phyloP scores from a whole-genome alignment of 2,329 filamentous ascomycete species.

The Botrytis medusae region DNA sequence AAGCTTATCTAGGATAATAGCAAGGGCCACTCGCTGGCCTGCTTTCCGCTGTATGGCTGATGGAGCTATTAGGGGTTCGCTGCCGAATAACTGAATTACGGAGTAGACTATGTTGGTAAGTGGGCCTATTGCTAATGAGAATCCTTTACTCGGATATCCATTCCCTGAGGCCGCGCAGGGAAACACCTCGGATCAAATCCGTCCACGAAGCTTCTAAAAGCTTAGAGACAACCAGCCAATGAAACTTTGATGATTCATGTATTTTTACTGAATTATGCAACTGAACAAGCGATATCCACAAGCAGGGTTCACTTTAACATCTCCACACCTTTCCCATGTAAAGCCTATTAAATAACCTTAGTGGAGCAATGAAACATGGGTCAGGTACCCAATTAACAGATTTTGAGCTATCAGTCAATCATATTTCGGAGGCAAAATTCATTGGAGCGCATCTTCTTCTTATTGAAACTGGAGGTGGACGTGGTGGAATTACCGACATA shows the following conservation, averaged over 20 bases:
- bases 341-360: background rate
- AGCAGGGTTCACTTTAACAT: background rate
- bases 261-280: background rate
- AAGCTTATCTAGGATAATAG: background rate
- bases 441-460: background rate
- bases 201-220: background rate
- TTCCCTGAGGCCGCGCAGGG: background rate
- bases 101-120: background rate
- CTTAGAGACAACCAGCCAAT: conserved; percentile 29
- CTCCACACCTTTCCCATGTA: background rate
- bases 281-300: background rate
- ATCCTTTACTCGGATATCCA: background rate
- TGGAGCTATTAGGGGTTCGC: background rate
- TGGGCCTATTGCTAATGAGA: background rate
- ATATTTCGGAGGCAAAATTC: background rate
- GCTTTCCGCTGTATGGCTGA: background rate
- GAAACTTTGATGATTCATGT: background rate
- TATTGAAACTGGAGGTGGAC: background rate
- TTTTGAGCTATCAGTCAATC: background rate
- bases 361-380: background rate
- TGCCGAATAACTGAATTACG: background rate
- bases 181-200: background rate
- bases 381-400: conserved; percentile 36
- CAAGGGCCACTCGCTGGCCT: background rate
- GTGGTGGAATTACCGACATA: background rate